These are phyloP conservation scores for Geotrichum siamense DNA, from an alignment of 1,139 yeast species.

Conservation along the genomic window DNA sequence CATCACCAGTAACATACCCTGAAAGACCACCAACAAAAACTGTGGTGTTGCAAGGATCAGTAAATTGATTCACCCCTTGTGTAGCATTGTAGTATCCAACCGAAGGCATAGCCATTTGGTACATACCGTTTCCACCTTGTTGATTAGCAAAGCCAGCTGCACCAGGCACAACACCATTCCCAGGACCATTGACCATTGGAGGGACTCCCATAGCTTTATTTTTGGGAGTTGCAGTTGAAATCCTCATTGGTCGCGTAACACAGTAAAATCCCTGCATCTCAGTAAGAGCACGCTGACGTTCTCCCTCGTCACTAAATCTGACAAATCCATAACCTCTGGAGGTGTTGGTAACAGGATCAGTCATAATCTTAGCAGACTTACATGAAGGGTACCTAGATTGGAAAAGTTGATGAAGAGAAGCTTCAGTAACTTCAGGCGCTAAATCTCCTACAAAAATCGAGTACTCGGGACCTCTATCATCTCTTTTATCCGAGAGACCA, in stretches of 20 bases:
- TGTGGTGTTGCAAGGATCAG: conserved; percentile 81
- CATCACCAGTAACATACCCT: conserved; percentile 66
- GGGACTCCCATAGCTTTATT: conserved; percentile 35
- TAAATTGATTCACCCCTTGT: conserved; percentile 45
- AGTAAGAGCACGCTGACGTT: conserved; percentile 63
- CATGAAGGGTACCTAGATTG: conserved; percentile 66
- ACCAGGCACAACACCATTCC: conserved; percentile 11
- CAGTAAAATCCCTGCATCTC: conserved; percentile 79
- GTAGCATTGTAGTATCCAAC: conserved; percentile 31
- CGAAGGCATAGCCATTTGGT: conserved; percentile 28
- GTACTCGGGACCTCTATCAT: conserved; percentile 46
- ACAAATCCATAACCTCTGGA: conserved; percentile 91
- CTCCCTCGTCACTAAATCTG: conserved; percentile 65
- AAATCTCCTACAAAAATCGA: conserved; percentile 86
- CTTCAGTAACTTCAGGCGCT: conserved; percentile 69
- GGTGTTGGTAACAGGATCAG: conserved; percentile 64
- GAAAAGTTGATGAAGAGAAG: conserved; percentile 58
- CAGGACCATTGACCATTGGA: conserved; percentile 11
- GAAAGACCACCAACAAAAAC: conserved; percentile 93
- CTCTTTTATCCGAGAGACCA: conserved; percentile 37
- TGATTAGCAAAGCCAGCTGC: conserved; percentile 13
- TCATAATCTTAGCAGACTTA: conserved; percentile 80
- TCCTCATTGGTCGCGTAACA: conserved; percentile 70
- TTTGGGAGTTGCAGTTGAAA: conserved; percentile 67
- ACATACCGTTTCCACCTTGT: conserved; percentile 15